Conservation (phyloP, 176 grass and related monocot genomes). For the Oryza longistaminata region DNA sequence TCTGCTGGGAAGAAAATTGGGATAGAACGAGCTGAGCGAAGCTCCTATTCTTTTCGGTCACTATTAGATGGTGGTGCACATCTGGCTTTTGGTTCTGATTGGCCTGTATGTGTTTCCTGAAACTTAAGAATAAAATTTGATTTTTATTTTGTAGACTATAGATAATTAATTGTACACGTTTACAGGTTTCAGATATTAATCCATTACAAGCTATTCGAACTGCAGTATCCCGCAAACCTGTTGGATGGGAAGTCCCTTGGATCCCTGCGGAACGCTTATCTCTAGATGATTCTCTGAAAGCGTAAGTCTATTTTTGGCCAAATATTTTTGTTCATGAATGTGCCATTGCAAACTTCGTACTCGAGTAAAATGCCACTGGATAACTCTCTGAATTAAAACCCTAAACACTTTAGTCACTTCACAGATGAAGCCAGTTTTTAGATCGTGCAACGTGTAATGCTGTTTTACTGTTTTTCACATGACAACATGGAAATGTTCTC, state of each 20-base stretch:
- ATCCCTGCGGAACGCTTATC: slow-evolving; percentile 58
- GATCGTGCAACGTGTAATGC: no score
- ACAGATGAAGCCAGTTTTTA: not conserved
- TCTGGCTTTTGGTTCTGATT: slow-evolving; percentile 95
- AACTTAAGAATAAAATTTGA: not conserved
- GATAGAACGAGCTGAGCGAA: slow-evolving; percentile 46
- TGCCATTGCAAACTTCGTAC: not conserved
- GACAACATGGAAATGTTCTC: not conserved
- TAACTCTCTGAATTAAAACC: not conserved
- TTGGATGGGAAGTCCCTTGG: slow-evolving; percentile 73
- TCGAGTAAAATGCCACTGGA: not conserved
- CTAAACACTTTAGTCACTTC: not conserved
- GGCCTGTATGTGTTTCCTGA: slow-evolving; percentile 56
- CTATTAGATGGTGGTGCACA: slow-evolving; percentile 47
- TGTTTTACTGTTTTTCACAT: not conserved
- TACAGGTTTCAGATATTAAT: slow-evolving; percentile 81
- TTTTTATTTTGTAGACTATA: not conserved
- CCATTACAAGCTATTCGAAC: slow-evolving; percentile 68
- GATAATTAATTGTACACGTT: not conserved
- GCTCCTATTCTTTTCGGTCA: slow-evolving; percentile 72
- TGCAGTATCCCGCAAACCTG: slow-evolving; percentile 55
- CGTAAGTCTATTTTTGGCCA: slow-evolving; percentile 38
- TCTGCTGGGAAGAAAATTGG: slow-evolving; percentile 69
- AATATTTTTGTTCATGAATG: not conserved
- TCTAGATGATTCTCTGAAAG: slow-evolving; percentile 77